These are phyloP conservation scores for Vachellia pachyceras DNA, from an alignment of 306 rosid species.

Conservation along the genomic window DNA sequence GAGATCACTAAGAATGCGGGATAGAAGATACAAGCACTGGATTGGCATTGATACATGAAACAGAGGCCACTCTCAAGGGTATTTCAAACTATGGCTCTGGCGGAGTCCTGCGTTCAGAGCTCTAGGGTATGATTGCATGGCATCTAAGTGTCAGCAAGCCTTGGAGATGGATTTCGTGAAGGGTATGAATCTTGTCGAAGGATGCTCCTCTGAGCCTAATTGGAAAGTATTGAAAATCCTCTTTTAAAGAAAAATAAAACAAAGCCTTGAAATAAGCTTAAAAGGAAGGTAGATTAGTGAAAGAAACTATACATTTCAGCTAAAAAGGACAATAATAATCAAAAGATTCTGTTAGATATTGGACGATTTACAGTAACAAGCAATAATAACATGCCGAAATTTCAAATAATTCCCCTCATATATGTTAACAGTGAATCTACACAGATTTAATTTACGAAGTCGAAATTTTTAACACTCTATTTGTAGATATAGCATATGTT, in stretches of 20 bases:
- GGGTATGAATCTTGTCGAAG: neutral
- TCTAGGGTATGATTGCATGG: neutral
- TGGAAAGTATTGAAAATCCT: neutral
- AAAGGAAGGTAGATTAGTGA: constrained; percentile 1
- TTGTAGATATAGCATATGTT: neutral
- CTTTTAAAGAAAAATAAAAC: neutral
- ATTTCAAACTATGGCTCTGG: neutral
- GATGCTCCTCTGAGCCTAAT: constrained; percentile 1
- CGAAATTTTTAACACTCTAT: constrained; percentile 20
- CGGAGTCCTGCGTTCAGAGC: neutral
- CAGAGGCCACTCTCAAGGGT: constrained; percentile 24
- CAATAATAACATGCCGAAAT: constrained; percentile 16
- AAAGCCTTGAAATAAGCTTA: constrained; percentile 6
- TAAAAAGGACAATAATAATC: constrained; percentile 5
- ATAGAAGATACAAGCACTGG: constrained; percentile 20
- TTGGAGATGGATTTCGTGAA: neutral
- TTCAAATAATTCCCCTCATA: constrained; percentile 18
- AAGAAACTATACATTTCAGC: constrained; percentile 1
- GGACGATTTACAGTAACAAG: constrained; percentile 25
- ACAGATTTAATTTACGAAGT: neutral
- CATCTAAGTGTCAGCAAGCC: neutral
- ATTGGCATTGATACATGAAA: constrained; percentile 1
- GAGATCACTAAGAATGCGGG: neutral
- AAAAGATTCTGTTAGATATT: constrained; percentile 4
- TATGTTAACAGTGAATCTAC: constrained; percentile 5